These are phyloP conservation scores for Meredithiella fracta DNA, from an alignment of 2,329 filamentous ascomycete species.

Conservation along the genomic window DNA sequence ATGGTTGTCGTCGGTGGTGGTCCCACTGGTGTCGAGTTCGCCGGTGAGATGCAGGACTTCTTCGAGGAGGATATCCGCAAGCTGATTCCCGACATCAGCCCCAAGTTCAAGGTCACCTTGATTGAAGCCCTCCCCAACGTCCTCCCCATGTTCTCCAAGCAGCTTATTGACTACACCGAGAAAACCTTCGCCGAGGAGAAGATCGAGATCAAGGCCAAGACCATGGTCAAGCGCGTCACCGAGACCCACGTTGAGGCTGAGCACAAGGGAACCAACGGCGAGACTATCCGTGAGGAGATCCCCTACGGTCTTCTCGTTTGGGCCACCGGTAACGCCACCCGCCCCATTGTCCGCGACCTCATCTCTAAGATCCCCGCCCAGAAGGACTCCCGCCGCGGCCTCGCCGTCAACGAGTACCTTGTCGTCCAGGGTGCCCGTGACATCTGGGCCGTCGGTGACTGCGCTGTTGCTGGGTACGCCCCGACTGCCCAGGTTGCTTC, in stretches of 20 bases:
- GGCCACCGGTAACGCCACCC: slow-evolving; percentile 92
- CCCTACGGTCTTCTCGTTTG: slow-evolving; percentile 94
- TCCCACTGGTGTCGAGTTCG: slow-evolving; percentile 94
- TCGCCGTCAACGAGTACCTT: slow-evolving; percentile 96
- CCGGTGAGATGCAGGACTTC: slow-evolving; percentile 95
- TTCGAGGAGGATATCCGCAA: slow-evolving; percentile 97
- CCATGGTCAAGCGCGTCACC: slow-evolving; percentile 95
- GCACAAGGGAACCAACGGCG: slow-evolving; percentile 62
- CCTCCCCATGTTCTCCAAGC: slow-evolving; percentile 95
- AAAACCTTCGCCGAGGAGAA: slow-evolving; percentile 98
- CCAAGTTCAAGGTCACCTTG: slow-evolving; percentile 92
- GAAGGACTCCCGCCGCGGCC: slow-evolving; percentile 82
- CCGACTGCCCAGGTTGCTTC: slow-evolving; percentile 92
- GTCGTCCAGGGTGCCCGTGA: slow-evolving; percentile 95
- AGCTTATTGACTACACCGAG: slow-evolving; percentile 98
- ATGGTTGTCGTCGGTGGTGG: slow-evolving; percentile 94
- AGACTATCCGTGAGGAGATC: slow-evolving; percentile 64
- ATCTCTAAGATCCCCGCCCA: slow-evolving; percentile 87
- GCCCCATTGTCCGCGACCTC: slow-evolving; percentile 76
- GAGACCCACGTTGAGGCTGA: slow-evolving; percentile 88
- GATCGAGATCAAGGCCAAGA: slow-evolving; percentile 95
- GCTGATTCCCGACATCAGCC: slow-evolving; percentile 87
- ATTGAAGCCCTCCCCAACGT: slow-evolving; percentile 95
- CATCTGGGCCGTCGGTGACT: slow-evolving; percentile 96
- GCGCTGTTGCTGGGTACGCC: slow-evolving; percentile 91